Base-by-base conservation (phyloP, 371 early-diverging fungal species). In the Massospora cicadina region DNA sequence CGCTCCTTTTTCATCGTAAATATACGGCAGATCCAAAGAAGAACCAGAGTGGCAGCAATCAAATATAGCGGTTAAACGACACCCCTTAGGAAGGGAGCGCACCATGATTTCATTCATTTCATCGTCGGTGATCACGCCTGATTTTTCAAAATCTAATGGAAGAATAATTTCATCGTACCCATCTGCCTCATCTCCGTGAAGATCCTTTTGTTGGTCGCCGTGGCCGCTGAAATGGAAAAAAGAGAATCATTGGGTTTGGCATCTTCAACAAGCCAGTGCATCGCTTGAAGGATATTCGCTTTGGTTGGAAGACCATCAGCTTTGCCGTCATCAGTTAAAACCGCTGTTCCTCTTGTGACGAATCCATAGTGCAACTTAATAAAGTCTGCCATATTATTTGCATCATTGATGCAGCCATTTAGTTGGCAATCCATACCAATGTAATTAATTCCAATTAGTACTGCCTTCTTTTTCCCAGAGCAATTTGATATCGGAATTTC, bases 41-140 rank as follows among this genome's bases (percentile, higher is more conserved):
- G 93, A 81, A 13, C 90, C 94, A 29, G 86, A 86, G 70, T 89
- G 88, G 68, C 88, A 89, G 68, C 84, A 86, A 67, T 88, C 90
- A 70, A 91, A 93, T 64, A 95, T 79, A 31, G 79, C 84, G 0
- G 92, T 91, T 68, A 97, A 75, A 25, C 88, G 80, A 60, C 80
- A 81, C 33, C 94, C 84, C 33, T 74, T 74, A n/a, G 89, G 90
- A 54, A 90, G 76, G 0, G 77, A 71, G 53, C 76, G 70, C 30
- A 89, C 89, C 71, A 90, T 31, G 2, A 72, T n/a, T 2, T 72
- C 78, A 72, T 68, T 75, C 83, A 89, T 80, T 65, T 75, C 79
- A 71, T 89, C 89, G 73, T 90, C 91, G 21, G 79, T 63, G 60
- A 90, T 86, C 65, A 79, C 75, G 17, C 91, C 91, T 23, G 72